A percentile compares a stretch with the other conserved stretches of the same genome.
phyloP scores from a whole-genome alignment of 306 rosid genomes.

The Castanea sativa region DNA sequence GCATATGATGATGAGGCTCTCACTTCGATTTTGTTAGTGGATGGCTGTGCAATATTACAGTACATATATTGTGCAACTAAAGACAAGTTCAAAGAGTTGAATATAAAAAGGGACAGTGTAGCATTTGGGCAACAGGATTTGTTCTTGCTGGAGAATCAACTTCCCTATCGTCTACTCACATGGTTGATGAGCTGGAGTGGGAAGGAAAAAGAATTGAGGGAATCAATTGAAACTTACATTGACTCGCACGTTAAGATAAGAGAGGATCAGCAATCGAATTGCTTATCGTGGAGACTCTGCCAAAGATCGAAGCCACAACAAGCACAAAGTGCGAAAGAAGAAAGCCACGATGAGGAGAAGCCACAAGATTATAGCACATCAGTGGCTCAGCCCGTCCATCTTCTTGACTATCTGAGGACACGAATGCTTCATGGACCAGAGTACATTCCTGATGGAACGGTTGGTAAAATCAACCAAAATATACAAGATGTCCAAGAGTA shows the following conservation, averaged over 20 bases:
- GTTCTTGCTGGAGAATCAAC: slow-evolving; percentile 30
- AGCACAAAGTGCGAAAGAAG: too few species aligned
- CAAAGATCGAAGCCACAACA: too few species aligned
- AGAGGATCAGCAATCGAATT: too few species aligned
- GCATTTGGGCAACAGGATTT: slow-evolving; percentile 8
- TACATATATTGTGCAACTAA: not conserved
- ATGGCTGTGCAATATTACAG: slow-evolving; percentile 16
- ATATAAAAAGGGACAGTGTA: not conserved
- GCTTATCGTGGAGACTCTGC: fast-evolving
- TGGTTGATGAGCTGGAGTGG: not conserved
- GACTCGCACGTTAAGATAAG: too few species aligned
- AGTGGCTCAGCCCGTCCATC: not conserved
- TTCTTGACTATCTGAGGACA: not conserved
- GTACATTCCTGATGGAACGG: too few species aligned
- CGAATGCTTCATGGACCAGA: too few species aligned
- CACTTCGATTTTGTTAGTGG: slow-evolving; percentile 16
- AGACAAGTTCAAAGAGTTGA: not conserved
- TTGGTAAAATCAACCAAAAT: too few species aligned
- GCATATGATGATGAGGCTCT: not conserved
- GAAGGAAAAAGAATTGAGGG: fast-evolving
- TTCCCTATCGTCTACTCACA: slow-evolving; percentile 14
- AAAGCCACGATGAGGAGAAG: too few species aligned
- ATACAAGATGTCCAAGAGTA: too few species aligned
- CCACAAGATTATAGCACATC: too few species aligned
- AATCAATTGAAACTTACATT: not conserved